Evolutionary conservation across 768 basidiomycete species (phyloP).

Genomic region (Leccinellum rugosiceps): DNA sequence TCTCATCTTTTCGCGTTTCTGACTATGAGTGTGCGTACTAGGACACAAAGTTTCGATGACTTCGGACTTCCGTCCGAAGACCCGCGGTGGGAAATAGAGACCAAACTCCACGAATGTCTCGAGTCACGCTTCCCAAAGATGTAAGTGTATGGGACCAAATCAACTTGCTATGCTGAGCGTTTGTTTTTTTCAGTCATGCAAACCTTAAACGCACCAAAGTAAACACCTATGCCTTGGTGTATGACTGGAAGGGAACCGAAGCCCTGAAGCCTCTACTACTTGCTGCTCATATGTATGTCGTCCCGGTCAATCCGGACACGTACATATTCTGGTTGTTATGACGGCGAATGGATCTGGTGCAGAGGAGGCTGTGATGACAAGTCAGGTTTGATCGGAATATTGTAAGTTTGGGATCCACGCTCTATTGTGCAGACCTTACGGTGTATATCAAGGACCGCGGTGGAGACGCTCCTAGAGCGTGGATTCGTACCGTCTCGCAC

Average conservation of each 20-base stretch:
- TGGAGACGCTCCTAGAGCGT: constrained; percentile 28
- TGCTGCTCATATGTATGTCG: constrained; percentile 49
- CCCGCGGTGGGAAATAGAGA: constrained; percentile 37
- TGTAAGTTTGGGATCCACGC: constrained; percentile 23
- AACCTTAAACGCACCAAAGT: constrained; percentile 50
- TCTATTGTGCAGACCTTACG: not conserved
- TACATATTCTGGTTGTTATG: constrained; percentile 45
- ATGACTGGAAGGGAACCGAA: constrained; percentile 55
- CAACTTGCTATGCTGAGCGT: too few relatives aligned
- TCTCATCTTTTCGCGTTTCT: not conserved
- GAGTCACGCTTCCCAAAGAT: constrained; percentile 56
- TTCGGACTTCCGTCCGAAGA: constrained; percentile 48
- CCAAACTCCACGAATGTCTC: constrained; percentile 24
- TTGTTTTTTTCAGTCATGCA: constrained; percentile 42
- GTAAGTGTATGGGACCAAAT: constrained; percentile 33
- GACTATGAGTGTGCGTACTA: constrained; percentile 16
- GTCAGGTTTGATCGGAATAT: constrained; percentile 32
- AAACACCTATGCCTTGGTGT: constrained; percentile 61
- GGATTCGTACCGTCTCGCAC: constrained; percentile 31
- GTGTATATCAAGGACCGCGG: constrained; percentile 16
- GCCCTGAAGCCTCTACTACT: constrained; percentile 54
- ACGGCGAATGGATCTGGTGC: constrained; percentile 46
- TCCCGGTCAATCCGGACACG: constrained; percentile 47
- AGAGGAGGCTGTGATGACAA: constrained; percentile 48
- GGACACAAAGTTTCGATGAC: constrained; percentile 53